Evolutionary conservation across 257 asterid species (phyloP).

Genomic region (Nicotiana paniculata): DNA sequence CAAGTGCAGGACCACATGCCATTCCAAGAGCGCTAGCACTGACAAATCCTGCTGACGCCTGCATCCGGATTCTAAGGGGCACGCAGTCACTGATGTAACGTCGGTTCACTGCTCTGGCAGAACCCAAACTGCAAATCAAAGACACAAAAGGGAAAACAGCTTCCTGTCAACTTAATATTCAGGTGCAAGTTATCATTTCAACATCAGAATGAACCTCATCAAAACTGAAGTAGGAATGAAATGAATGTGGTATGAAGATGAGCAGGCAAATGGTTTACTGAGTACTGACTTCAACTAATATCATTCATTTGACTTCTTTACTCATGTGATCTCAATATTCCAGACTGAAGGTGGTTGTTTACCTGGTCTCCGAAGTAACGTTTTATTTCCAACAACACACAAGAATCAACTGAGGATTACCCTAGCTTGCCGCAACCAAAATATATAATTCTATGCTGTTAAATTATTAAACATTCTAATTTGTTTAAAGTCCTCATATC

Average conservation of each 20-base stretch:
- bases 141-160: constrained; percentile 2
- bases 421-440: neutral
- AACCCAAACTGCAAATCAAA: constrained; percentile 70
- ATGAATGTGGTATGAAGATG: neutral
- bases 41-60: constrained; percentile 97
- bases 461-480: neutral
- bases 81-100: constrained; percentile 96
- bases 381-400: neutral
- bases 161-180: constrained; percentile 10
- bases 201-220: neutral
- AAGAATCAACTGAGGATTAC: neutral
- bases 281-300: neutral
- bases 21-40: constrained; percentile 99
- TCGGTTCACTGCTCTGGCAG: constrained; percentile 95
- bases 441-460: neutral
- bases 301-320: constrained; percentile 4
- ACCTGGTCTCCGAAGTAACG: neutral
- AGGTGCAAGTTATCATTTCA: neutral
- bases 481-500: neutral
- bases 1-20: constrained; percentile 99
- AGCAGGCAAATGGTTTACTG: neutral
- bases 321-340: neutral
- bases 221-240: neutral
- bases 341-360: neutral
- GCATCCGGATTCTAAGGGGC: constrained; percentile 86